Evolutionary conservation across 73 alveolate species (phyloP).

Genomic region (Vitrella brassicaformis): DNA sequence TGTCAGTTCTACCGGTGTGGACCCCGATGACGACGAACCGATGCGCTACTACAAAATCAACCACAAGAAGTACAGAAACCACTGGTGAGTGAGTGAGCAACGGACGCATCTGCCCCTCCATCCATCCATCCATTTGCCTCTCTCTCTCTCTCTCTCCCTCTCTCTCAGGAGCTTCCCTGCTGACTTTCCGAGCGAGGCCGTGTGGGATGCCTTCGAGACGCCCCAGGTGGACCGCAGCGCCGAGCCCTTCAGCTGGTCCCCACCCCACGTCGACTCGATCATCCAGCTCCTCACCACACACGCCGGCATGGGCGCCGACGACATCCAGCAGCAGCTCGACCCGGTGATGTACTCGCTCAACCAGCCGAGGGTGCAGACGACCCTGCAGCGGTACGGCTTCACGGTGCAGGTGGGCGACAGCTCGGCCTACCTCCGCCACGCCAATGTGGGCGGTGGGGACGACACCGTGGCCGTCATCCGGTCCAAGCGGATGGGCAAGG

Average conservation of each 20-base stretch:
- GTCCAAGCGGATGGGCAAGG: neutral
- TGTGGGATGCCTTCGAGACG: neutral
- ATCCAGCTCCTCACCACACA: neutral
- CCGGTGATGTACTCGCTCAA: too few relatives aligned
- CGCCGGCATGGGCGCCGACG: neutral
- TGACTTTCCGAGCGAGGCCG: neutral
- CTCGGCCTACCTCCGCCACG: too few relatives aligned
- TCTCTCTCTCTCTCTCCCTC: neutral
- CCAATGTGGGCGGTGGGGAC: too few relatives aligned
- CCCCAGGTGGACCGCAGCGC: neutral
- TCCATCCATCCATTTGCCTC: neutral
- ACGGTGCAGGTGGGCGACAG: too few relatives aligned
- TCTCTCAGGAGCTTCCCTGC: neutral
- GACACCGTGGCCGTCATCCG: neutral
- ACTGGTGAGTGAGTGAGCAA: too few relatives aligned
- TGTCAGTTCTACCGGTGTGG: neutral
- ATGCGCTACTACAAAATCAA: neutral
- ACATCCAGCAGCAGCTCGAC: neutral
- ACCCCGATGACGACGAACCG: neutral
- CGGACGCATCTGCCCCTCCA: too few relatives aligned
- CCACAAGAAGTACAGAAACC: too few relatives aligned
- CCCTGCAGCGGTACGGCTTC: too few relatives aligned
- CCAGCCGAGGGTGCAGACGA: too few relatives aligned
- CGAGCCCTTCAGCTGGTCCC: neutral
- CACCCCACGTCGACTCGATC: neutral